Base-by-base conservation (phyloP, 2,329 filamentous ascomycete genomes). In the Didymellaceae sp. region DNA sequence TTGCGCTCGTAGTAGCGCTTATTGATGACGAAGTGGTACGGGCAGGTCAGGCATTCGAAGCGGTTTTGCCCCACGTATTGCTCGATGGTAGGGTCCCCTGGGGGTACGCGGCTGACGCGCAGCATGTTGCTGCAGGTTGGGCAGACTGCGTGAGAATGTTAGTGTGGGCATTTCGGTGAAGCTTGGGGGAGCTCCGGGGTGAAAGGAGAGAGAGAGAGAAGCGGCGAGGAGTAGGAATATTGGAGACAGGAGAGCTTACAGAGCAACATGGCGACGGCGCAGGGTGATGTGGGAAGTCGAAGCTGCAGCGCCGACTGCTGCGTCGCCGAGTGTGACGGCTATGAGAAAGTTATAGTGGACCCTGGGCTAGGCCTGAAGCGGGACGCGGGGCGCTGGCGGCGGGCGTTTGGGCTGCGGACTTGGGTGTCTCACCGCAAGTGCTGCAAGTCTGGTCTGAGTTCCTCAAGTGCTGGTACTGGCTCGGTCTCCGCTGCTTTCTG, bases 11-110 rank as follows among this genome's bases (percentile, higher is more conserved):
- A 96, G 75, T 91, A 89, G 54, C 86, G 85, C 65, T 87, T 83
- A 60, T 87, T 86, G 67, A 97, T 87, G 50, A 88, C 79, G 75
- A 91, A 91, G 73, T 95, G 87, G 78, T 96, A 99, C 4, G 94
- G 93, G 65, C 94, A 99, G 50, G 91, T 96, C 51, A 91, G 89
- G 78, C 94, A 99, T 76, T 96, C 91, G 75, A 97, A 91, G 50
- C 91, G 88, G 79, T 97, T 97, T 35, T 76, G 73, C 54, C 75
- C 77, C 16, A 65, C 65, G 51, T 70, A 63, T 16, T 71, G 60
- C 50, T 72, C 72, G 42, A 58, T 64, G 7, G 65, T 67, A 31
- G 76, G 75, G 41, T 75, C 72, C 51, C 61, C 70, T 26, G 70
- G 61, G 6, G 76, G 74, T 5, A 76, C 67, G 54, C 68, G 65